Conservation (phyloP, 2,329 filamentous ascomycete species). For the Fusarium caatingaense region DNA sequence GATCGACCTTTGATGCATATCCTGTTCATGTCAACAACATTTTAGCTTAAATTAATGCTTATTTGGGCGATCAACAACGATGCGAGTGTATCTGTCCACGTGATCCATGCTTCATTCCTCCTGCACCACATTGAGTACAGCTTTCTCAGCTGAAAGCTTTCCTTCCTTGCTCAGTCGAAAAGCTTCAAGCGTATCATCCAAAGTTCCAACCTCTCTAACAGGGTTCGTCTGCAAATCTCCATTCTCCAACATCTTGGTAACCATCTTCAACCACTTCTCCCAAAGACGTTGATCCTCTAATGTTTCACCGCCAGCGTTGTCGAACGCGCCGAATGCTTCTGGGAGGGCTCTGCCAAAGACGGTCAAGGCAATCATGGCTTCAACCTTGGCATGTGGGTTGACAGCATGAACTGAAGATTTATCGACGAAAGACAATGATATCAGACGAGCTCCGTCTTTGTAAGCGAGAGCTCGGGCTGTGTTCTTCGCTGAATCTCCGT, state of each 20-base stretch:
- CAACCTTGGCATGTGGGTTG: neutral
- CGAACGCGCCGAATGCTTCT: neutral
- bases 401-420: neutral
- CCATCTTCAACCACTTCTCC: neutral
- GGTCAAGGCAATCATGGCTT: conserved; percentile 10
- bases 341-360: neutral
- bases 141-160: conserved; percentile 10
- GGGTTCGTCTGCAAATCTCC: neutral
- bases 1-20: neutral
- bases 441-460: neutral
- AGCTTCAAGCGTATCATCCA: neutral
- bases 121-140: neutral
- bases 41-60: conserved; percentile 4
- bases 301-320: neutral
- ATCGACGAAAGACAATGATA: conserved; percentile 2
- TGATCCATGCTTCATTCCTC: neutral
- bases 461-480: rapidly evolving
- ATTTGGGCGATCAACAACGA: neutral
- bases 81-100: rapidly evolving
- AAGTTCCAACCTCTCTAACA: neutral
- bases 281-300: neutral
- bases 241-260: neutral
- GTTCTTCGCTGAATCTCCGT: neutral
- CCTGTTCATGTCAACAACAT: neutral
- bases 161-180: conserved; percentile 17